Evolutionary conservation across 106 monocot genomes (phyloP).

Genomic region (Triglochin maritima): DNA sequence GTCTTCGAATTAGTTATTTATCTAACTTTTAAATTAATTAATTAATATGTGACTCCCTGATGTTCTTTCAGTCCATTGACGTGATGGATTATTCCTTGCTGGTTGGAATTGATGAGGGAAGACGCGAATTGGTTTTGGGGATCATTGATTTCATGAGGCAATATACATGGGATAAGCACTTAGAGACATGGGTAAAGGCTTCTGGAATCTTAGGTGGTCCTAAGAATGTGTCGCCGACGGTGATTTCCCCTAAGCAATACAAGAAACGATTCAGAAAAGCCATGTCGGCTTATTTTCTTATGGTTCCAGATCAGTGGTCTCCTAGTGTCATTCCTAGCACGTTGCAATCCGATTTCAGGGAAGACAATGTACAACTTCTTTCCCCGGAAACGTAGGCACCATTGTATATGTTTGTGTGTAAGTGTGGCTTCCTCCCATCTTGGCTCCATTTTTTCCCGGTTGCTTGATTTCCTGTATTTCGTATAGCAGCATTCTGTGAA

Average conservation of each 20-base stretch:
- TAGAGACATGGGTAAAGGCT: constrained; percentile 88
- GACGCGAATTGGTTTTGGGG: constrained; percentile 67
- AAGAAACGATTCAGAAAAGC: constrained; percentile 90
- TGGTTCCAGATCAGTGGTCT: constrained; percentile 81
- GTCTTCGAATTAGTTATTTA: background rate
- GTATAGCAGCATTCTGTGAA: too few species aligned
- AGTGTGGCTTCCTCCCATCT: background rate
- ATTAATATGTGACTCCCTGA: background rate
- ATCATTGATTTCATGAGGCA: constrained; percentile 94
- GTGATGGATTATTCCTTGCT: constrained; percentile 94
- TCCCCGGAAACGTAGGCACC: background rate
- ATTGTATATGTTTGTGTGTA: background rate
- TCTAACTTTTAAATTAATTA: background rate
- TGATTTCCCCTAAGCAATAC: constrained; percentile 75
- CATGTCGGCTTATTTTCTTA: constrained; percentile 80
- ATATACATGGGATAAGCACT: constrained; percentile 92
- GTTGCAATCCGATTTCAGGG: constrained; percentile 23
- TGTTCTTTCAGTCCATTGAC: constrained; percentile 53
- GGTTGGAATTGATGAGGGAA: constrained; percentile 68
- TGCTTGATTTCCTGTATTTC: too few species aligned
- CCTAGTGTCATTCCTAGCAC: constrained; percentile 26
- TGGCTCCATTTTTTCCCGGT: too few species aligned
- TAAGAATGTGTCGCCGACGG: constrained; percentile 66
- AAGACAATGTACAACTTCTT: constrained; percentile 14
- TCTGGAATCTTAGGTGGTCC: constrained; percentile 74